These are phyloP conservation scores for Carpinus viminea DNA, from an alignment of 306 rosid genomes.

Conservation along the genomic window DNA sequence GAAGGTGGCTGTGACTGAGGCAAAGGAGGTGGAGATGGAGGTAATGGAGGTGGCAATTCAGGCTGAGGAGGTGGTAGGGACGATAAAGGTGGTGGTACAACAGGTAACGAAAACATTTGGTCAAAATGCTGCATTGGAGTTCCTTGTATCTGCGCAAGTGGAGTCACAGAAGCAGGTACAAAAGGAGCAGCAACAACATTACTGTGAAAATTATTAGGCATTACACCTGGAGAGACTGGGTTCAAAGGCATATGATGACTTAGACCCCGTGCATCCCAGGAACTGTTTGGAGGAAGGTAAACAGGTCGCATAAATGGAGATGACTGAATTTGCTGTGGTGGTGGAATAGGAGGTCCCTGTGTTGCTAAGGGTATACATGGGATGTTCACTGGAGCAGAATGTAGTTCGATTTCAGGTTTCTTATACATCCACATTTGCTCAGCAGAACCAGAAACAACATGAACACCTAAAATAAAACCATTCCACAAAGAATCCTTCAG, in stretches of 20 bases:
- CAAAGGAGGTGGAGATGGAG: slow-evolving; percentile 81
- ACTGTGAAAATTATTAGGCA: slow-evolving; percentile 57
- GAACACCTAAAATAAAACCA: slow-evolving; percentile 27
- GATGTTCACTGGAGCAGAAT: slow-evolving; percentile 51
- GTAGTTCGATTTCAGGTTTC: slow-evolving; percentile 44
- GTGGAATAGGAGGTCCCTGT: slow-evolving; percentile 67
- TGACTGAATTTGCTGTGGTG: slow-evolving; percentile 71
- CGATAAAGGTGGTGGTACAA: slow-evolving; percentile 56
- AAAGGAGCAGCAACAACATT: slow-evolving; percentile 66
- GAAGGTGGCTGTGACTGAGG: slow-evolving; percentile 75
- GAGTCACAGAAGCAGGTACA: slow-evolving; percentile 83
- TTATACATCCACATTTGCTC: slow-evolving; percentile 37
- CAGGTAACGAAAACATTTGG: slow-evolving; percentile 54
- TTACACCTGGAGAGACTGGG: slow-evolving; percentile 53
- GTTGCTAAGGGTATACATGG: slow-evolving; percentile 50
- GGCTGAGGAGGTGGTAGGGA: slow-evolving; percentile 74
- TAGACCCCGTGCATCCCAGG: slow-evolving; percentile 76
- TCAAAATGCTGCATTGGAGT: slow-evolving; percentile 66
- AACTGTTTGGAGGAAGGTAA: slow-evolving; percentile 71
- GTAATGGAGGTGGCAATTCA: slow-evolving; percentile 72
- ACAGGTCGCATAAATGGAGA: slow-evolving; percentile 62
- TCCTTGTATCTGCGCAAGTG: slow-evolving; percentile 78
- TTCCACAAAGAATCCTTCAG: slow-evolving; percentile 24
- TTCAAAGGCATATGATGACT: slow-evolving; percentile 61
- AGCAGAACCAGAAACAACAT: slow-evolving; percentile 33